Conservation (phyloP, 768 basidiomycete genomes). For the Tylopilus sp. region DNA sequence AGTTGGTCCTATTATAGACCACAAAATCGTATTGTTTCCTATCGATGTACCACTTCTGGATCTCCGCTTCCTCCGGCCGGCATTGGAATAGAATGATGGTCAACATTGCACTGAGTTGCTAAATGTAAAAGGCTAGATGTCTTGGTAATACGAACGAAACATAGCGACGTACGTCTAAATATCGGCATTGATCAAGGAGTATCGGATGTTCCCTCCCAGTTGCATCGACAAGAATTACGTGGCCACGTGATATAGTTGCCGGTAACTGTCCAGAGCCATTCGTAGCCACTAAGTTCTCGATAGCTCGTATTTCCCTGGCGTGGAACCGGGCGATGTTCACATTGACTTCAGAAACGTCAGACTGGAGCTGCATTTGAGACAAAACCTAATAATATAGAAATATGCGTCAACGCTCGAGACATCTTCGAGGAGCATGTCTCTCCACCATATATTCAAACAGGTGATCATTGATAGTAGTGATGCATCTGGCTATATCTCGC, state of each 20-base stretch:
- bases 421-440: too few species aligned
- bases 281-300: neutral
- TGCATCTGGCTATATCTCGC: neutral
- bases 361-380: constrained; percentile 1
- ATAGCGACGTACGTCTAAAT: neutral
- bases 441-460: constrained; percentile 11
- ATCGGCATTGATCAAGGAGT: constrained; percentile 3
- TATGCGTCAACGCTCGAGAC: too few species aligned
- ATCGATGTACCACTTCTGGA: constrained; percentile 2
- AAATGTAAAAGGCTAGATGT: neutral
- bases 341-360: neutral
- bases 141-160: too few species aligned
- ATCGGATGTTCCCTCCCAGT: constrained; percentile 1
- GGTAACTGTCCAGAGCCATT: neutral
- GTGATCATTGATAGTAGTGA: neutral
- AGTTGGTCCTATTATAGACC: neutral
- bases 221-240: constrained; percentile 1
- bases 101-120: constrained; percentile 3
- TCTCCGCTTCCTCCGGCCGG: neutral
- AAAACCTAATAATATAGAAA: neutral
- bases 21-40: constrained; percentile 4
- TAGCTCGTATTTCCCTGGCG: neutral
- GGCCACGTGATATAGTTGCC: neutral
- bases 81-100: neutral
- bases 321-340: neutral